Evolutionary conservation across 2,329 filamentous ascomycete genomes (phyloP).

Genomic region (Alternaria postmessia): DNA sequence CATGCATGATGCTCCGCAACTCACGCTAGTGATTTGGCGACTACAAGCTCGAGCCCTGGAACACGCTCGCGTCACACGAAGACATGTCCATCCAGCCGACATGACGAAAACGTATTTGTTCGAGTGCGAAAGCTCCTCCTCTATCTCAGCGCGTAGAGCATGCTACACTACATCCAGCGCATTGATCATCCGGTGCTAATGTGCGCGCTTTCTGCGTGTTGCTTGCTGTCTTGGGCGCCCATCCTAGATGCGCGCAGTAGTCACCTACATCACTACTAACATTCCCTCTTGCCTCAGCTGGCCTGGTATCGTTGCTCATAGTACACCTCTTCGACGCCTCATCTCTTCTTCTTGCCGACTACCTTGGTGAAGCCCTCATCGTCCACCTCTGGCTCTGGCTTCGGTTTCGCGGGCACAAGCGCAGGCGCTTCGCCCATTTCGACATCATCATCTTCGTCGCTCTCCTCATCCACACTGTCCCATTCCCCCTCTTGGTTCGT

Average conservation of each 20-base stretch:
- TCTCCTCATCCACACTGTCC: slow-evolving; percentile 61
- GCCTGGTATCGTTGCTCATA: neutral
- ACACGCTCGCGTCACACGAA: slow-evolving; percentile 15
- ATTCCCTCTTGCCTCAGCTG: neutral
- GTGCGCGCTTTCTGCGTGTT: neutral
- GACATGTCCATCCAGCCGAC: neutral
- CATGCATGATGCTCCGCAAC: slow-evolving; percentile 26
- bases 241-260: neutral
- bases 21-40: slow-evolving; percentile 20
- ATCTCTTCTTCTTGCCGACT: slow-evolving; percentile 51
- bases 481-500: slow-evolving; percentile 60
- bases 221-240: neutral
- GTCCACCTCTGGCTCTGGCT: slow-evolving; percentile 50
- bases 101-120: neutral
- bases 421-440: slow-evolving; percentile 50
- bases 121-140: neutral
- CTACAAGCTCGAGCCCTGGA: slow-evolving; percentile 15
- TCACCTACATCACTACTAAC: neutral
- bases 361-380: slow-evolving; percentile 55
- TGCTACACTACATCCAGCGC: neutral
- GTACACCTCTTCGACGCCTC: slow-evolving; percentile 13
- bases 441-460: slow-evolving; percentile 54
- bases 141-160: neutral
- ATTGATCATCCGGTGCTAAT: neutral
- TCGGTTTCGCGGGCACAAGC: slow-evolving; percentile 45